These are phyloP conservation scores for Actinomucor elegans DNA, from an alignment of 371 early-diverging fungal species.

Conservation along the genomic window DNA sequence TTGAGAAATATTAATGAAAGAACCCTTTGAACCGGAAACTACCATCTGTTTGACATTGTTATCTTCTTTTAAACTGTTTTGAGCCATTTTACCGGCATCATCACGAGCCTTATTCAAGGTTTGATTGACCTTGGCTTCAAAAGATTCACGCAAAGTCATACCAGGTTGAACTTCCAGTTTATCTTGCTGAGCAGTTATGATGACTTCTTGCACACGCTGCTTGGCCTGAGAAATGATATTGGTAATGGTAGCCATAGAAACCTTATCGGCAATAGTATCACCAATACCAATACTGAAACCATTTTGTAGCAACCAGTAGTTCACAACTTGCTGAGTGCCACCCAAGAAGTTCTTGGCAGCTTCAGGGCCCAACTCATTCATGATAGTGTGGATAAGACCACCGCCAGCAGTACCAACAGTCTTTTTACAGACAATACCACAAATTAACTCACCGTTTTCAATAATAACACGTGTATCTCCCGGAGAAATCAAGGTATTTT, in stretches of 20 bases:
- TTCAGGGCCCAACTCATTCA: slow-evolving; percentile 95
- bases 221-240: slow-evolving; percentile 87
- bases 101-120: slow-evolving; percentile 97
- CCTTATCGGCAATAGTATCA: slow-evolving; percentile 95
- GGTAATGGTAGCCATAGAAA: slow-evolving; percentile 86
- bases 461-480: slow-evolving; percentile 94
- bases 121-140: slow-evolving; percentile 92
- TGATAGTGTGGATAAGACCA: slow-evolving; percentile 95
- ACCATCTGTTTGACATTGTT: slow-evolving; percentile 99
- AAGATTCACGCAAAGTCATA: slow-evolving; percentile 97
- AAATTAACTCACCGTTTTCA: slow-evolving; percentile 91
- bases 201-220: slow-evolving; percentile 83
- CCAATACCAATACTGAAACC: slow-evolving; percentile 99
- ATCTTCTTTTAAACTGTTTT: slow-evolving; percentile 83
- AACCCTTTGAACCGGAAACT: slow-evolving; percentile 98
- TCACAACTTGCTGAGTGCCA: slow-evolving; percentile 94
- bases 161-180: slow-evolving; percentile 93
- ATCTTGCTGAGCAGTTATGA: slow-evolving; percentile 85
- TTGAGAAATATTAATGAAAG: slow-evolving; percentile 98
- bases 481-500: slow-evolving; percentile 77
- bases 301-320: slow-evolving; percentile 94
- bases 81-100: slow-evolving; percentile 92
- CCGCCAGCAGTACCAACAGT: slow-evolving; percentile 94
- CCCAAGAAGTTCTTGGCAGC: slow-evolving; percentile 94
- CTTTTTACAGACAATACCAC: slow-evolving; percentile 98